Evolutionary conservation across 257 asterid genomes (phyloP).

Genomic region (Thymus quinquecostatus): DNA sequence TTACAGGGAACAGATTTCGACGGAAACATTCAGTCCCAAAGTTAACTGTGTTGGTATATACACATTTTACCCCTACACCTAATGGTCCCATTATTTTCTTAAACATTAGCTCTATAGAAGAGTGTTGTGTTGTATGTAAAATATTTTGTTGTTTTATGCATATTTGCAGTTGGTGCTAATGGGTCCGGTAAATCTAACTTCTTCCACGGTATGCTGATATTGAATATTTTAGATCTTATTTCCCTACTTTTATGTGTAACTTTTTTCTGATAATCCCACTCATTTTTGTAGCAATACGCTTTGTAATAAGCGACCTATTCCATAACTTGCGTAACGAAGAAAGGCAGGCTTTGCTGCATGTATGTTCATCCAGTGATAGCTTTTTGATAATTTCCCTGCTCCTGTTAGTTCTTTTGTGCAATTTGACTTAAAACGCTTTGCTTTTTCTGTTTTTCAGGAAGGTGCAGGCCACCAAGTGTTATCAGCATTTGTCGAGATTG

Average conservation of each 20-base stretch:
- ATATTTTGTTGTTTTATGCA: slow-evolving; percentile 21
- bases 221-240: slow-evolving; percentile 11
- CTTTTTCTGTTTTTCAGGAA: slow-evolving; percentile 60
- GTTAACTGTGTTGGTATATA: slow-evolving; percentile 90
- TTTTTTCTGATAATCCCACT: slow-evolving; percentile 17
- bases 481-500: slow-evolving; percentile 98
- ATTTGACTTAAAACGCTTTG: slow-evolving; percentile 18
- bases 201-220: slow-evolving; percentile 73
- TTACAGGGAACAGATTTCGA: slow-evolving; percentile 84
- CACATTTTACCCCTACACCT: not conserved
- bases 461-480: slow-evolving; percentile 95
- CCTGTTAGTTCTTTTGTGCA: slow-evolving; percentile 8
- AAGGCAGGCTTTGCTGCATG: slow-evolving; percentile 90
- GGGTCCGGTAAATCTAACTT: slow-evolving; percentile 98
- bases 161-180: slow-evolving; percentile 91
- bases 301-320: slow-evolving; percentile 91
- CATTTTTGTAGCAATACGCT: slow-evolving; percentile 80
- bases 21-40: slow-evolving; percentile 90
- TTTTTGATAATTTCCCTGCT: not conserved
- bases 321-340: slow-evolving; percentile 96
- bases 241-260: slow-evolving; percentile 5
- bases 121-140: slow-evolving; percentile 15
- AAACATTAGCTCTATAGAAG: not conserved
- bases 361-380: slow-evolving; percentile 46
- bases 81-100: not conserved